Conservation (phyloP, 768 basidiomycete species). For the Amyloporia xantha region DNA sequence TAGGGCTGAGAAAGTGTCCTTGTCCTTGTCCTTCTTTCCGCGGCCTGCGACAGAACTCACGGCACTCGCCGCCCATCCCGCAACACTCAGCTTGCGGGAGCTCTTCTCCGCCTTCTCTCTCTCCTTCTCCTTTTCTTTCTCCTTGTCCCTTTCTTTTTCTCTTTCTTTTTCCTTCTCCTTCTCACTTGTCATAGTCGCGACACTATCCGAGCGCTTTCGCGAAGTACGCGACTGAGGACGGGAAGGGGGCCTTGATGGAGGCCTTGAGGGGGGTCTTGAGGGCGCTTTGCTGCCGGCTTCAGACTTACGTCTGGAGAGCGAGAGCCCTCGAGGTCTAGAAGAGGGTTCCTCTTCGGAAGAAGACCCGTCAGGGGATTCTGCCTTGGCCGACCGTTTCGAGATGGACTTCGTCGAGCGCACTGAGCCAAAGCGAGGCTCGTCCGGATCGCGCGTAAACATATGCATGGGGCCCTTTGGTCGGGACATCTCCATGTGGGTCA, state of each 20-base stretch:
- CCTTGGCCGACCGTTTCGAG: slow-evolving; percentile 9
- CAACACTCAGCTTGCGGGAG: slow-evolving; percentile 35
- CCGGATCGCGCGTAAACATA: slow-evolving; percentile 2
- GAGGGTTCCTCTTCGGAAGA: slow-evolving; percentile 9
- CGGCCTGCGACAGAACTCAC: slow-evolving; percentile 55
- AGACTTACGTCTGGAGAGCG: slow-evolving; percentile 33
- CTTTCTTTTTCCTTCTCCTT: slow-evolving; percentile 34
- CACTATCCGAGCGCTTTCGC: slow-evolving; percentile 59
- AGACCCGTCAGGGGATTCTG: slow-evolving; percentile 6
- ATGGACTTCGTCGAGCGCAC: slow-evolving; percentile 29
- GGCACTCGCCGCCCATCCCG: slow-evolving; percentile 64
- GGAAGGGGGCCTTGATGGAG: slow-evolving; percentile 49
- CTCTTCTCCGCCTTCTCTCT: slow-evolving; percentile 28
- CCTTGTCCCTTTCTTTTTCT: slow-evolving; percentile 21
- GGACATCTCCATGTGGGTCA: slow-evolving; percentile 23
- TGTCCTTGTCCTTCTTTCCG: slow-evolving; percentile 50
- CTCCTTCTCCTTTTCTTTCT: slow-evolving; percentile 31
- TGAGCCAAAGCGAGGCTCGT: slow-evolving; percentile 26
- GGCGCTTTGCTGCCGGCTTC: slow-evolving; percentile 34
- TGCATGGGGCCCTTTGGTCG: slow-evolving; percentile 5
- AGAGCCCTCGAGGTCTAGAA: slow-evolving; percentile 13
- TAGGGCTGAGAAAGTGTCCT: slow-evolving; percentile 50
- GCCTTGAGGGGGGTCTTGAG: slow-evolving; percentile 52
- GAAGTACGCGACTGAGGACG: slow-evolving; percentile 55
- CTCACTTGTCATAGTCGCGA: slow-evolving; percentile 30